Evolutionary conservation across 768 basidiomycete genomes (phyloP).

Genomic region (Neoboletus magnificus): DNA sequence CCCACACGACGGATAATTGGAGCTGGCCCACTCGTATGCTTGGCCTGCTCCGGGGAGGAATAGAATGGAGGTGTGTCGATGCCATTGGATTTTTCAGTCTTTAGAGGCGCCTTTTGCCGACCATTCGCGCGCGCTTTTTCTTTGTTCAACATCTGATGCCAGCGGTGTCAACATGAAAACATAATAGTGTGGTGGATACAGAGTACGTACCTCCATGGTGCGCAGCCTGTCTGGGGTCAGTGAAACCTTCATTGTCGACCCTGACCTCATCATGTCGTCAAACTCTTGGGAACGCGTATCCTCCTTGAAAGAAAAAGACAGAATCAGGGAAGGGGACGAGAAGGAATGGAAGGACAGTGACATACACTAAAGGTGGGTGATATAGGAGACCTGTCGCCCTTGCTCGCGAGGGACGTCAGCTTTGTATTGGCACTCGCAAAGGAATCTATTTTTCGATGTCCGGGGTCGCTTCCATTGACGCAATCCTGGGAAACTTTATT

Average conservation of each 20-base stretch:
- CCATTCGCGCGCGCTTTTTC: conserved; percentile 49
- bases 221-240: conserved; percentile 91
- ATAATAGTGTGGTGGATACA: conserved; percentile 16
- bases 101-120: conserved; percentile 21
- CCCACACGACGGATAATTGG: conserved; percentile 55
- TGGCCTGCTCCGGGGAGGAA: conserved; percentile 24
- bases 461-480: conserved; percentile 40
- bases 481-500: conserved; percentile 41
- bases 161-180: conserved; percentile 6
- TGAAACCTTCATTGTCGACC: conserved; percentile 92
- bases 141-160: conserved; percentile 63
- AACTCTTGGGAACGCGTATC: conserved; percentile 71
- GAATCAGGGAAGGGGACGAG: neutral
- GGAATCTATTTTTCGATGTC: conserved; percentile 57
- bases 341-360: conserved; percentile 5
- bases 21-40: conserved; percentile 33
- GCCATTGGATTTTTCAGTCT: conserved; percentile 24
- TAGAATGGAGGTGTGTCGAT: conserved; percentile 11
- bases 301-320: conserved; percentile 39
- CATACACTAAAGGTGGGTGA: conserved; percentile 35
- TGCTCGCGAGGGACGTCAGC: conserved; percentile 33
- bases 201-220: conserved; percentile 80
- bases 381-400: conserved; percentile 33
- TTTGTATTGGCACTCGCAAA: conserved; percentile 49
- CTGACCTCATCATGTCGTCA: conserved; percentile 87